Evolutionary conservation across 306 rosid species (phyloP).

Genomic region (Begonia loranthoides): DNA sequence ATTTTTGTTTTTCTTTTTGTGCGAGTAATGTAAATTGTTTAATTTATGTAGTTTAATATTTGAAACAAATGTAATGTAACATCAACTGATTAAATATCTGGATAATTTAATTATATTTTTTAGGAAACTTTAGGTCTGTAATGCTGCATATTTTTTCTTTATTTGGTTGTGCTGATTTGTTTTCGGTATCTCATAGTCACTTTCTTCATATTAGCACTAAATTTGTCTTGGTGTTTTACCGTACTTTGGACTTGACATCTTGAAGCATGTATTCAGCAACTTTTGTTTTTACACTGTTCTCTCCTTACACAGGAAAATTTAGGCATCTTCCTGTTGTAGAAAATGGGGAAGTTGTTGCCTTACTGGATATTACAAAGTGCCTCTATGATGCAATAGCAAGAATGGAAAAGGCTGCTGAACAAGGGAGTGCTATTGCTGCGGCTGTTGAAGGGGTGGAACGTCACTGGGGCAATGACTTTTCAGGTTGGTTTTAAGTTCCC

Average conservation of each 20-base stretch:
- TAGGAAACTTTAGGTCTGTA: no score
- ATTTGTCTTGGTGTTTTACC: no score
- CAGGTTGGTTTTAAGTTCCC: conserved; percentile 32
- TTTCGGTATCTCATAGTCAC: no score
- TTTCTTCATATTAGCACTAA: no score
- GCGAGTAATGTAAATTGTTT: no score
- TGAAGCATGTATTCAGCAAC: not conserved
- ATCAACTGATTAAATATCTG: no score
- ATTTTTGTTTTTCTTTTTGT: no score
- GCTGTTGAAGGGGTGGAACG: conserved; percentile 87
- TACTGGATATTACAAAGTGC: conserved; percentile 84
- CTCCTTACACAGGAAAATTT: conserved; percentile 58
- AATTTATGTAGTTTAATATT: no score
- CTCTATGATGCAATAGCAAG: conserved; percentile 89
- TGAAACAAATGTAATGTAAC: no score
- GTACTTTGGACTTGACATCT: not conserved
- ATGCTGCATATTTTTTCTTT: no score
- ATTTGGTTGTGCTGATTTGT: no score
- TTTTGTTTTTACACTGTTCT: not conserved
- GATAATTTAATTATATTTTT: no score
- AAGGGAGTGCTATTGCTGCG: conserved; percentile 86
- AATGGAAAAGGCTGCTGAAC: conserved; percentile 92
- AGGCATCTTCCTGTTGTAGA: conserved; percentile 98
- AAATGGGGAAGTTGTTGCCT: conserved; percentile 88
- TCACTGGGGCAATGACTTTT: conserved; percentile 50